phyloP scores from a whole-genome alignment of 129 eudicot genomes.

The Artemisia argyi region DNA sequence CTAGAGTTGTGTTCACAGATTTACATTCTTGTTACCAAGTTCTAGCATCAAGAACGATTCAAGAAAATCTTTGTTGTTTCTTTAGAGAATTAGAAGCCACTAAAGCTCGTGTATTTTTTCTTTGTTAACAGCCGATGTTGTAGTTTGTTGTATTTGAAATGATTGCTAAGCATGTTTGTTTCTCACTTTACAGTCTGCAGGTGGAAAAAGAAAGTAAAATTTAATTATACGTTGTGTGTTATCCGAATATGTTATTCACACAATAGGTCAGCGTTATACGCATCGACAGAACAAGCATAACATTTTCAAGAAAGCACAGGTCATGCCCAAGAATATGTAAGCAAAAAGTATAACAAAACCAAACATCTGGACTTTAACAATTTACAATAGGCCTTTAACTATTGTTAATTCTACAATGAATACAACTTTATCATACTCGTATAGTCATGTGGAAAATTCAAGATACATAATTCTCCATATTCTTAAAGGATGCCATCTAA shows the following conservation, averaged over 20 bases:
- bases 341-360: background rate
- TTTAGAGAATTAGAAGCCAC: background rate
- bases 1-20: background rate
- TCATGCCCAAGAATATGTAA: background rate
- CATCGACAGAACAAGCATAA: background rate
- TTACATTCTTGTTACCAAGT: background rate
- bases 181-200: too few relatives aligned
- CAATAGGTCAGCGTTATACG: background rate
- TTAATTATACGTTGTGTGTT: too few relatives aligned
- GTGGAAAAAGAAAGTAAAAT: too few relatives aligned
- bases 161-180: too few relatives aligned
- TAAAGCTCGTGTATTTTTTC: too few relatives aligned
- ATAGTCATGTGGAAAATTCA: too few relatives aligned
- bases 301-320: background rate
- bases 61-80: too few relatives aligned
- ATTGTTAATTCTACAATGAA: background rate
- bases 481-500: too few relatives aligned
- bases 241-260: too few relatives aligned
- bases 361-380: background rate
- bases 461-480: too few relatives aligned
- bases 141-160: too few relatives aligned
- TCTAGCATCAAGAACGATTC: background rate
- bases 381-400: background rate
- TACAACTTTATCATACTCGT: slow-evolving; percentile 1
- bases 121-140: too few relatives aligned